These are phyloP conservation scores for Claviceps spartinae DNA, from an alignment of 2,329 filamentous ascomycete species.

Conservation along the genomic window DNA sequence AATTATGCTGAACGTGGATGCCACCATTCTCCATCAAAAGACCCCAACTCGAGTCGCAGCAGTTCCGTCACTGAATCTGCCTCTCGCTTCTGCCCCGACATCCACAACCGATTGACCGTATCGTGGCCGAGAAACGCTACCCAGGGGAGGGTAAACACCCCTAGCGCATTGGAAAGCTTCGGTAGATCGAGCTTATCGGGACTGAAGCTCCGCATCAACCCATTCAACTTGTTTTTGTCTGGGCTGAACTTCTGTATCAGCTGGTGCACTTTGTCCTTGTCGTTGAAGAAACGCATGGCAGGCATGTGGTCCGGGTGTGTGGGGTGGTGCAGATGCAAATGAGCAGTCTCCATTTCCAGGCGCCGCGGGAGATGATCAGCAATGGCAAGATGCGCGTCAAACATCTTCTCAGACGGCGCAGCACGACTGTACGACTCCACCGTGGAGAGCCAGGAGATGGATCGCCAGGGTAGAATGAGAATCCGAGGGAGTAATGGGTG, in stretches of 20 bases:
- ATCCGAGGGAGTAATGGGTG: slow-evolving; percentile 22
- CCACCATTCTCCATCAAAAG: slow-evolving; percentile 5
- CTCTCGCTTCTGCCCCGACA: slow-evolving; percentile 25
- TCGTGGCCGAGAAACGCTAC: slow-evolving; percentile 30
- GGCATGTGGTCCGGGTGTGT: slow-evolving; percentile 31
- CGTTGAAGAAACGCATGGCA: slow-evolving; percentile 32
- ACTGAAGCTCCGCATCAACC: slow-evolving; percentile 13
- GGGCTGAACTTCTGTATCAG: slow-evolving; percentile 13
- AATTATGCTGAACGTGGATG: too few species aligned
- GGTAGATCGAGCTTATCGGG: slow-evolving; percentile 12
- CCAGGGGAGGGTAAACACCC: slow-evolving; percentile 22
- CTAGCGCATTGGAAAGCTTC: slow-evolving; percentile 14
- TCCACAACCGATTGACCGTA: slow-evolving; percentile 30
- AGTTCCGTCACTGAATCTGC: slow-evolving; percentile 27
- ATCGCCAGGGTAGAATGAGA: slow-evolving; percentile 30
- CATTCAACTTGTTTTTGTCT: slow-evolving; percentile 16
- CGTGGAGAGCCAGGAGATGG: slow-evolving; percentile 38
- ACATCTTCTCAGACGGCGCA: slow-evolving; percentile 32
- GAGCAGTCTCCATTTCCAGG: slow-evolving; percentile 33
- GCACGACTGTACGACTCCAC: slow-evolving; percentile 32
- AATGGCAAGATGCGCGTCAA: slow-evolving; percentile 38
- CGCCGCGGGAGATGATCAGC: slow-evolving; percentile 25
- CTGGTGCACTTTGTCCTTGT: slow-evolving; percentile 17
- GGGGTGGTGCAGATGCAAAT: slow-evolving; percentile 42
- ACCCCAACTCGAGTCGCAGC: slow-evolving; percentile 22